A percentile compares a stretch with the other conserved stretches of the same genome.
These are phyloP conservation scores for Astraeus odoratus DNA, from an alignment of 768 basidiomycete genomes.

Conservation along the genomic window DNA sequence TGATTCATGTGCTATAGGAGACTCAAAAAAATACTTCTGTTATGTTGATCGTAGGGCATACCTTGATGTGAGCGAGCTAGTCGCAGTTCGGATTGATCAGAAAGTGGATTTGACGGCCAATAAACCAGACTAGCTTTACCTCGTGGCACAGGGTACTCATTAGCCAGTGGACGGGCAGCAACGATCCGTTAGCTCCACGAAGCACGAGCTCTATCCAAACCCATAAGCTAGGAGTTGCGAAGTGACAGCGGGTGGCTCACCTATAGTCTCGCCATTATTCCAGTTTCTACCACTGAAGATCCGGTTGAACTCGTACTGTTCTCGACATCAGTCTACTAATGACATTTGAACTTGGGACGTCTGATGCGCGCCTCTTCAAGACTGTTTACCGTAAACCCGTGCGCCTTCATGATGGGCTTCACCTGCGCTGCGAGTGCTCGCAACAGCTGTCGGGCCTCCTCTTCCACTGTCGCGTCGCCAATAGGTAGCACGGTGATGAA, in stretches of 20 bases:
- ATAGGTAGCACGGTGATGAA: conserved; percentile 59
- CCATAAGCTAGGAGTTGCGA: not conserved
- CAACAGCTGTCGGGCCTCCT: conserved; percentile 64
- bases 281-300: conserved; percentile 83
- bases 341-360: not conserved
- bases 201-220: conserved; percentile 63
- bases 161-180: conserved; percentile 58
- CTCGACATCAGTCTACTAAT: not conserved
- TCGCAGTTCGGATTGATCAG: not conserved
- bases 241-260: conserved; percentile 25
- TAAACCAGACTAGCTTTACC: conserved; percentile 35
- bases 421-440: conserved; percentile 81
- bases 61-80: conserved; percentile 81
- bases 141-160: conserved; percentile 82
- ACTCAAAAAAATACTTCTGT: not conserved
- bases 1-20: conserved; percentile 69
- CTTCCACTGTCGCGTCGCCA: conserved; percentile 37
- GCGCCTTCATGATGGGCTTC: conserved; percentile 72
- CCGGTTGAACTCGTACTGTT: conserved; percentile 67
- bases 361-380: conserved; percentile 64
- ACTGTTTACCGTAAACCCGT: conserved; percentile 70
- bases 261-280: conserved; percentile 77
- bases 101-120: conserved; percentile 9
- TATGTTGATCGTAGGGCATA: conserved; percentile 17
- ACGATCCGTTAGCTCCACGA: conserved; percentile 51